Conservation (phyloP, 371 early-diverging fungal species). For the Mortierella sp. region DNA sequence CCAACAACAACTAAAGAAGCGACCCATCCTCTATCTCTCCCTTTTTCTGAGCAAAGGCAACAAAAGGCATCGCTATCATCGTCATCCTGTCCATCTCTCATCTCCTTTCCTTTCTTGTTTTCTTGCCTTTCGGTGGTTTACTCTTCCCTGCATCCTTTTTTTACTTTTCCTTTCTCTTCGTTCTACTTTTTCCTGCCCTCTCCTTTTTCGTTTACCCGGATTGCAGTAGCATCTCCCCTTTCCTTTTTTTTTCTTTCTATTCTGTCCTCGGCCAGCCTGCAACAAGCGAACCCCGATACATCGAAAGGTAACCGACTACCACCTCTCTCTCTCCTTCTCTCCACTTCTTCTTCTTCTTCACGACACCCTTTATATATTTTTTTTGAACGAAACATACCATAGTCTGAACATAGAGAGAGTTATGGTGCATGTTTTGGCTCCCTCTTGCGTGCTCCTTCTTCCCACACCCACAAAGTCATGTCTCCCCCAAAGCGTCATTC, state of each 20-base stretch:
- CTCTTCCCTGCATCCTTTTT: background rate
- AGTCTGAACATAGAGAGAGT: slow-evolving; percentile 15
- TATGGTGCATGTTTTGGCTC: slow-evolving; percentile 37
- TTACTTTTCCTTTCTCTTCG: background rate
- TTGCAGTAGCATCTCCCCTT: background rate
- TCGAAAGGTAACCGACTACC: background rate
- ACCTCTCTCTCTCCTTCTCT: background rate
- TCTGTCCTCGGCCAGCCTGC: slow-evolving; percentile 6
- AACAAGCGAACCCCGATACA: background rate
- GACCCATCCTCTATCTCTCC: background rate
- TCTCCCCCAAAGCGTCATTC: slow-evolving; percentile 31
- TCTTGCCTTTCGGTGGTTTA: background rate
- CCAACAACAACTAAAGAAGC: background rate
- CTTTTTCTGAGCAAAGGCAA: background rate
- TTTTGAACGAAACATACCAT: background rate
- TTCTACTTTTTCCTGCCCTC: background rate
- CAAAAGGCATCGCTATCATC: background rate
- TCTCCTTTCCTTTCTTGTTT: background rate
- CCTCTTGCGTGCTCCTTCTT: slow-evolving; percentile 19
- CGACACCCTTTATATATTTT: background rate
- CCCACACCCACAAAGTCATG: slow-evolving; percentile 31
- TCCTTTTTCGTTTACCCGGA: background rate
- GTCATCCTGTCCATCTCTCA: background rate
- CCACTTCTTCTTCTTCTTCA: background rate
- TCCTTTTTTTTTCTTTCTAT: slow-evolving; percentile 4